phyloP scores from a whole-genome alignment of 2,329 filamentous ascomycete species.

The Alternaria solani region DNA sequence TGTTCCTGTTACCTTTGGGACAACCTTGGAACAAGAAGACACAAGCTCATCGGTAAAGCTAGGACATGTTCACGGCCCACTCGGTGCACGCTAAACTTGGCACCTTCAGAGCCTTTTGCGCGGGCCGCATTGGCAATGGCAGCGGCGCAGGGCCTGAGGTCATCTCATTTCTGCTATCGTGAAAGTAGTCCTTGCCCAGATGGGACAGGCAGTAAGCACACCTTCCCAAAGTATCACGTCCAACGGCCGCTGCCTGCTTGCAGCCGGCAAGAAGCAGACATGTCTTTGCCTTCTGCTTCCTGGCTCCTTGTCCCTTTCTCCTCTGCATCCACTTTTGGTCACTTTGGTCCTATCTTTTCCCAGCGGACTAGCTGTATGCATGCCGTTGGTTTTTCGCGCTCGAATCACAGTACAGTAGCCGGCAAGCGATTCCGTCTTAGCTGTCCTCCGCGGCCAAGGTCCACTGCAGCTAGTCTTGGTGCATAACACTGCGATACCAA shows the following conservation, averaged over 20 bases:
- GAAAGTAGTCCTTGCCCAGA: constrained; percentile 3
- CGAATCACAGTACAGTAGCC: constrained; percentile 15
- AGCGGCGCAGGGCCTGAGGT: constrained; percentile 8
- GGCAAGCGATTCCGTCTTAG: constrained; percentile 18
- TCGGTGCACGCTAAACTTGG: constrained; percentile 5
- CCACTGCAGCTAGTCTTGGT: constrained; percentile 19
- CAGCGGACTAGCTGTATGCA: constrained; percentile 5
- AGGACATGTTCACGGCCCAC: constrained; percentile 11
- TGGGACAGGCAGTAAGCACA: background rate
- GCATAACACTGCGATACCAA: constrained; percentile 16
- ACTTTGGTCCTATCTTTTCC: constrained; percentile 2
- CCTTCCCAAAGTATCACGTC: constrained; percentile 1
- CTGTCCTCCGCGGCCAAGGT: constrained; percentile 16
- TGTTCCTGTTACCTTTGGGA: background rate
- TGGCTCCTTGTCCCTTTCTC: background rate
- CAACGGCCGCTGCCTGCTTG: constrained; percentile 3
- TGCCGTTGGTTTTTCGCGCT: constrained; percentile 8
- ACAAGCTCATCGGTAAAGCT: constrained; percentile 1
- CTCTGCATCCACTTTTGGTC: background rate
- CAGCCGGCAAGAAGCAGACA: background rate
- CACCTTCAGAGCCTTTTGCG: constrained; percentile 6
- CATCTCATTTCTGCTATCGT: constrained; percentile 12
- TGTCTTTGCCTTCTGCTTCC: background rate
- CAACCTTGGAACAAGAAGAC: background rate
- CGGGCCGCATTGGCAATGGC: constrained; percentile 11